A percentile compares a stretch with the other conserved stretches of the same genome.
Conservation (phyloP, 192 early-diverging fungal genomes). For the Geranomyces variabilis region DNA sequence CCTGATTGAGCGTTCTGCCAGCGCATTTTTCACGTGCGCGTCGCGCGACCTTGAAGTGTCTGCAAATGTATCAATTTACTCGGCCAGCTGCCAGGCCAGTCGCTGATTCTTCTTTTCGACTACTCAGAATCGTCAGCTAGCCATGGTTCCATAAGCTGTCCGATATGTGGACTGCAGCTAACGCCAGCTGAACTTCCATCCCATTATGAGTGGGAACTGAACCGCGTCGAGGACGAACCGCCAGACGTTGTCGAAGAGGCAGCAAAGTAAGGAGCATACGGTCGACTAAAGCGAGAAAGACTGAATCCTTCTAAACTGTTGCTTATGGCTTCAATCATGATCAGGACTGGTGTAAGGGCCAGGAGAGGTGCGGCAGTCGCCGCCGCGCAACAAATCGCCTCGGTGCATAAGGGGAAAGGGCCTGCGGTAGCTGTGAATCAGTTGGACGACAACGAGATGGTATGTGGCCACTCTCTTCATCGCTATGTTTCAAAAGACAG, state of each 20-base stretch:
- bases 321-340: neutral
- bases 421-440: slow-evolving; percentile 27
- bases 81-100: too few relatives aligned
- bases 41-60: too few relatives aligned
- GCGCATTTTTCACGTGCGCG: too few relatives aligned
- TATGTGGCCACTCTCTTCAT: neutral
- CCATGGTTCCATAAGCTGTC: neutral
- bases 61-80: too few relatives aligned
- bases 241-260: neutral
- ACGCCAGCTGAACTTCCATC: neutral
- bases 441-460: slow-evolving; percentile 37
- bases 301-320: neutral
- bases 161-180: neutral
- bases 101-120: too few relatives aligned
- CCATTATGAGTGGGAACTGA: slow-evolving; percentile 10
- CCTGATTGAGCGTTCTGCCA: too few relatives aligned
- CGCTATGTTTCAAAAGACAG: neutral
- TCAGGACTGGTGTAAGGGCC: slow-evolving; percentile 21
- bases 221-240: slow-evolving; percentile 1
- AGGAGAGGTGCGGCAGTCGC: slow-evolving; percentile 62
- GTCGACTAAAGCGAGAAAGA: neutral
- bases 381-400: slow-evolving; percentile 55
- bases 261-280: neutral
- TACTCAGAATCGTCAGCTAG: too few relatives aligned
- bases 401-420: slow-evolving; percentile 38